Percentiles rank a stretch among this genome's conserved stretches.
These are phyloP conservation scores for Diphasiastrum complanatum DNA, from an alignment of 83 land plant genomes.

Conservation along the genomic window DNA sequence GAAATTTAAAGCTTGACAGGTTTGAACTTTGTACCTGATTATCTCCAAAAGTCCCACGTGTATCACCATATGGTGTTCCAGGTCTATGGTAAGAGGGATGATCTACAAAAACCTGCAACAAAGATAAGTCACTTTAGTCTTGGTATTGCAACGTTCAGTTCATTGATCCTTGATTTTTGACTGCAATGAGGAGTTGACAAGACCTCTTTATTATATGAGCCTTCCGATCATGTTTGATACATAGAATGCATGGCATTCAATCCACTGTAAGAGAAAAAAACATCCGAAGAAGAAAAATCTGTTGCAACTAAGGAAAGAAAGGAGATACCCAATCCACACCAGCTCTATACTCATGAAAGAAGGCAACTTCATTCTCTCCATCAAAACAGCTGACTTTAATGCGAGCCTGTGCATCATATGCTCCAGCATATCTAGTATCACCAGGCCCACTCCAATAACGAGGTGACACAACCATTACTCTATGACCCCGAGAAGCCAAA, in stretches of 20 bases:
- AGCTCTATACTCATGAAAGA: slow-evolving; percentile 83
- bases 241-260: too few relatives aligned
- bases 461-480: slow-evolving; percentile 92
- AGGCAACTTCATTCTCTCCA: slow-evolving; percentile 69
- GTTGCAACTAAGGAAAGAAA: slow-evolving; percentile 10
- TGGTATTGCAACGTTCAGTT: too few relatives aligned
- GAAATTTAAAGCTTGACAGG: too few relatives aligned
- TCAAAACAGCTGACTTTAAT: slow-evolving; percentile 60
- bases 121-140: too few relatives aligned
- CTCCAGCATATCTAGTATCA: slow-evolving; percentile 42
- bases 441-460: slow-evolving; percentile 65
- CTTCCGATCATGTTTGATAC: too few relatives aligned
- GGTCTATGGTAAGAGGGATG: slow-evolving; percentile 83
- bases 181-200: too few relatives aligned
- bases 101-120: slow-evolving; percentile 91
- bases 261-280: too few relatives aligned
- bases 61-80: slow-evolving; percentile 92
- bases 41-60: slow-evolving; percentile 80
- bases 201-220: too few relatives aligned
- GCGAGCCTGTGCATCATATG: slow-evolving; percentile 45
- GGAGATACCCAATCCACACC: slow-evolving; percentile 98
- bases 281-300: too few relatives aligned
- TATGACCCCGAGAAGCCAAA: slow-evolving; percentile 71
- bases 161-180: too few relatives aligned
- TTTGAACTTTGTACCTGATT: too few relatives aligned